Evolutionary conservation across 352 stramenopile species (phyloP).

Genomic region (Phytophthora foliorum): DNA sequence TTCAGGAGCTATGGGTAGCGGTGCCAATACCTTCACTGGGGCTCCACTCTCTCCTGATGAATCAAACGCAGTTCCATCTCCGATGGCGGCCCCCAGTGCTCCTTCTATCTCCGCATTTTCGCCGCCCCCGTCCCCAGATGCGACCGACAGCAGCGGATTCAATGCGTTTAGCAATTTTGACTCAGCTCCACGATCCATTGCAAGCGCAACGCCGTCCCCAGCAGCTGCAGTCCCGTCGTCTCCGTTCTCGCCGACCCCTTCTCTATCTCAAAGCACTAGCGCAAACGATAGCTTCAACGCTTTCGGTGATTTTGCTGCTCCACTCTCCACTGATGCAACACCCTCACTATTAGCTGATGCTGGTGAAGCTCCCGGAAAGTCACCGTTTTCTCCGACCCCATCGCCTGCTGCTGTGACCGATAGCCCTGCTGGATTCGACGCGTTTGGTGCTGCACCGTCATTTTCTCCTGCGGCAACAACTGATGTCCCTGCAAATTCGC

Average conservation of each 20-base stretch:
- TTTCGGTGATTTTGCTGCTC: conserved; percentile 34
- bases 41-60: conserved; percentile 30
- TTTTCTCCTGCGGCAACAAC: conserved; percentile 3
- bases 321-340: conserved; percentile 1
- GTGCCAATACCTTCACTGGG: conserved; percentile 26
- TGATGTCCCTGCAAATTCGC: conserved; percentile 8
- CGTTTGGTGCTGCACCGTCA: conserved; percentile 11
- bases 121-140: conserved; percentile 14
- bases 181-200: conserved; percentile 36
- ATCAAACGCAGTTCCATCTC: conserved; percentile 15
- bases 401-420: conserved; percentile 24
- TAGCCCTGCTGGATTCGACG: conserved; percentile 23
- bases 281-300: conserved; percentile 26
- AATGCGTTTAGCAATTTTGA: conserved; percentile 50
- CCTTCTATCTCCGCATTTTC: conserved; percentile 39
- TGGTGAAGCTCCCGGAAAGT: conserved; percentile 7
- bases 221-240: conserved; percentile 23
- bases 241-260: conserved; percentile 34
- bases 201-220: conserved; percentile 28
- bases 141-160: conserved; percentile 45
- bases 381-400: conserved; percentile 17
- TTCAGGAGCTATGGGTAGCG: conserved; percentile 14
- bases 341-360: conserved; percentile 15
- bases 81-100: conserved; percentile 23
- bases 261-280: conserved; percentile 19